phyloP scores from a whole-genome alignment of 306 rosid species.

The Psophocarpus tetragonolobus region DNA sequence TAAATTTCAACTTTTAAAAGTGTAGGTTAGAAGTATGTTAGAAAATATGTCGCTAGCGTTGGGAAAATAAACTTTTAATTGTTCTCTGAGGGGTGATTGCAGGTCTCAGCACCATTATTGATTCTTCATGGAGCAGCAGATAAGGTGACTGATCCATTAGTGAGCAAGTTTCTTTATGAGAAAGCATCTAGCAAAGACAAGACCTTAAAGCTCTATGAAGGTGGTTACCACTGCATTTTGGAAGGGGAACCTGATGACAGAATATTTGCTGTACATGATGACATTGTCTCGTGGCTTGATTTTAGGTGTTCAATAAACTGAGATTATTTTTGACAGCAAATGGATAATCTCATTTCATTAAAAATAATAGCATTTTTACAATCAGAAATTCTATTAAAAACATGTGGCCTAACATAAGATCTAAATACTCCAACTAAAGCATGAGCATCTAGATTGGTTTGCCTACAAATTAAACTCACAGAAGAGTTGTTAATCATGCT shows the following conservation, averaged over 20 bases:
- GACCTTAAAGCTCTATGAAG: conserved; percentile 67
- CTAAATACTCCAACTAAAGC: too few relatives aligned
- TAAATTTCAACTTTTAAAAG: too few relatives aligned
- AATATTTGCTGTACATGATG: conserved; percentile 60
- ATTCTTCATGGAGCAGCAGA: conserved; percentile 89
- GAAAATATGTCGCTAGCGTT: too few relatives aligned
- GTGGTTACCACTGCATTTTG: conserved; percentile 73
- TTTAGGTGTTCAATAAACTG: conserved; percentile 40
- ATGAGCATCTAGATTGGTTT: too few relatives aligned
- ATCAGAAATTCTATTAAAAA: too few relatives aligned
- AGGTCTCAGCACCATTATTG: conserved; percentile 76
- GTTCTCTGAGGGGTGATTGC: conserved; percentile 11
- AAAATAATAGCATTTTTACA: too few relatives aligned
- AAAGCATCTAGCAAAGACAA: conserved; percentile 73
- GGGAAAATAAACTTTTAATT: neutral
- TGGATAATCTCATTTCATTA: too few relatives aligned
- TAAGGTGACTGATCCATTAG: conserved; percentile 80
- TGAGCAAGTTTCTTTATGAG: conserved; percentile 78
- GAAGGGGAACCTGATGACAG: conserved; percentile 90
- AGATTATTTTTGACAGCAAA: neutral
- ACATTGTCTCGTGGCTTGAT: conserved; percentile 80
- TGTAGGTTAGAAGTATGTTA: too few relatives aligned
- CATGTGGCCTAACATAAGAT: too few relatives aligned
- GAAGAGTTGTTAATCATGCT: too few relatives aligned
- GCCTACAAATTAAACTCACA: too few relatives aligned